Base-by-base conservation (phyloP, 352 stramenopile genomes). In the Phytopythium ostracodes region DNA sequence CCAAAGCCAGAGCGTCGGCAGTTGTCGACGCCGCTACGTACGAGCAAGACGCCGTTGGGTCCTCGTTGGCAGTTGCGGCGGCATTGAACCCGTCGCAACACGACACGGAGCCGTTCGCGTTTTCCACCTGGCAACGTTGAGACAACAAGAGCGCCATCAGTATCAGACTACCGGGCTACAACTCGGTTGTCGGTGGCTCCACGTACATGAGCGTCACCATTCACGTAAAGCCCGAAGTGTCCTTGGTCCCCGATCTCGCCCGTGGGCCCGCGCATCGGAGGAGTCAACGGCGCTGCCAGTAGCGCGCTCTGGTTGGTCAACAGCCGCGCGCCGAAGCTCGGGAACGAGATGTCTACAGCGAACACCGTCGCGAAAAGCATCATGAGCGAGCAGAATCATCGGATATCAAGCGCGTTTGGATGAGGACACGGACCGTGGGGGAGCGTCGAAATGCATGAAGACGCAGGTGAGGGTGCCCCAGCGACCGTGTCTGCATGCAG, bases 241-340 rank as follows among this genome's bases (percentile, higher is more conserved):
- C 92, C 91, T 71, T 98, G 90, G 35, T 95, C 88, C 10, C 87
- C 88, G 35, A 89, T 72, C 62, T 97, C 83, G 5, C 90, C 89
- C 0, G 77, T 87, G 0, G 90, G 92, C 15, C 92, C 94, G 36
- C 92, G 58, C 12, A 81, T 97, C 11, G 79, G 68, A 17, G 44
- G 29, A 9, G 79, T 84, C 18, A 67, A 52, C 2, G 75, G 35
- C 49, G 77, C 64, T 50, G 63, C 54, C 20, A 67, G 66, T 10
- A 71, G 53, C 27, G 77, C 63, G 29, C 81, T 93, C 55, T 91
- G 61, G 65, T 97, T 94, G 25, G 92, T 84, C 18, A 94, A 81
- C 11, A 74, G 51, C 22, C 66, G 69, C 1, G 91, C 90, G 17
- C 67, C 70, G 57, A 98, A 98, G 14, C 64, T 60, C 5, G 76